Evolutionary conservation across 139 green algal species (phyloP).

Genomic region (Chlamydomonas incerta): DNA sequence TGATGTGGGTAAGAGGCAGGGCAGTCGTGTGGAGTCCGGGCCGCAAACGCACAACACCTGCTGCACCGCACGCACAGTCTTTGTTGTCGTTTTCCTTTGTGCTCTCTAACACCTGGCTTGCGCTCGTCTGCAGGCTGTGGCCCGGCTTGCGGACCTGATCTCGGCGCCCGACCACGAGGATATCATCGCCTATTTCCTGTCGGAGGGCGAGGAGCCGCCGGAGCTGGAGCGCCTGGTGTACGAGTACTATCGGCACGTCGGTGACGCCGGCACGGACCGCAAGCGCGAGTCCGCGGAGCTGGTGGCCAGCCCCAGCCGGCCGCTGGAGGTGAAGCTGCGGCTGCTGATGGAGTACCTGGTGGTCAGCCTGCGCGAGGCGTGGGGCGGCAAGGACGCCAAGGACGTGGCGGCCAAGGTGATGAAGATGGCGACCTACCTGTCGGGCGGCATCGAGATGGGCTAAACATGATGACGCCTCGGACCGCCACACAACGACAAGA

Average conservation of each 20-base stretch:
- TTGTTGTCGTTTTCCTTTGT: no score
- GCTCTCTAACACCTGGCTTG: no score
- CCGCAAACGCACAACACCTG: no score
- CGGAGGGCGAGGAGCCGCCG: background rate
- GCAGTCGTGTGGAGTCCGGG: no score
- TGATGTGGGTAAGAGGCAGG: no score
- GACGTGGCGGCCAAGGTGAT: conserved; percentile 42
- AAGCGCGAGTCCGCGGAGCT: conserved; percentile 34
- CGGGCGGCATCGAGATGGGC: conserved; percentile 52
- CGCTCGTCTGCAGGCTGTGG: conserved; percentile 43
- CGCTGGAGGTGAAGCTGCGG: conserved; percentile 54
- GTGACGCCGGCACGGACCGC: background rate
- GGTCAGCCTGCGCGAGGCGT: conserved; percentile 20
- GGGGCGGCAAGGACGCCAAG: conserved; percentile 28
- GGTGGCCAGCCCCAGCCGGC: conserved; percentile 21
- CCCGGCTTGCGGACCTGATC: conserved; percentile 50
- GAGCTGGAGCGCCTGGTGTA: conserved; percentile 15
- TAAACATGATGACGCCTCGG: no score
- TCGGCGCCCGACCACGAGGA: conserved; percentile 34
- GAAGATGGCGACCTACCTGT: conserved; percentile 44
- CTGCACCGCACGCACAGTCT: no score
- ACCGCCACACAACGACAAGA: no score
- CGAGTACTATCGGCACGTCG: conserved; percentile 30
- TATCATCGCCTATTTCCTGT: background rate
- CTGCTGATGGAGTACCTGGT: conserved; percentile 50